Evolutionary conservation across 108 stramenopile genomes (phyloP).

Genomic region (Discostella stelligeroides): DNA sequence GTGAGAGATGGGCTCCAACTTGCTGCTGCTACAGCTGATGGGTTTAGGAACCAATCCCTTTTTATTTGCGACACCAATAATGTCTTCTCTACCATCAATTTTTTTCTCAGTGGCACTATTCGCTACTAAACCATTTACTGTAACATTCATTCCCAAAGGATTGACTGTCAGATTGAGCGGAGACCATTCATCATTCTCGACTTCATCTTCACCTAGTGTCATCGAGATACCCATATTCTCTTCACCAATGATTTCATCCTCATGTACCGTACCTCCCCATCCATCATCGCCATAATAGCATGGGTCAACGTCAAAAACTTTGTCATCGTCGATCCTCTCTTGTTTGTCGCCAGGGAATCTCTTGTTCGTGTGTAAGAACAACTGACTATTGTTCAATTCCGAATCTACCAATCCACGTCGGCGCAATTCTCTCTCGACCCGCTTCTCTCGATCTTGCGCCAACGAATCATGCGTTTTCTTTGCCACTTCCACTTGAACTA

Average conservation of each 20-base stretch:
- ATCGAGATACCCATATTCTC: no score
- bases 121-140: conserved; percentile 12
- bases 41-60: not conserved
- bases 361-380: no score
- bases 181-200: conserved; percentile 35
- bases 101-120: conserved; percentile 5
- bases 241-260: conserved; percentile 37
- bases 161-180: not conserved
- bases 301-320: not conserved
- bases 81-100: not conserved
- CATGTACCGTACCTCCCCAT: conserved; percentile 26
- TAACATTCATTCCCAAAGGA: conserved; percentile 27
- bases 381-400: no score
- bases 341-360: no score
- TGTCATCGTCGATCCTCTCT: conserved; percentile 9
- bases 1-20: conserved; percentile 32
- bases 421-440: conserved; percentile 35
- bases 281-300: conserved; percentile 32
- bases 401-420: conserved; percentile 19
- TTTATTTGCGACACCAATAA: not conserved
- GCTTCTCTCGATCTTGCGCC: conserved; percentile 42
- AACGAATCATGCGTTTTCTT: conserved; percentile 31
- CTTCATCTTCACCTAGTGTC: conserved; percentile 19
- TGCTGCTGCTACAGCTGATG: conserved; percentile 2
- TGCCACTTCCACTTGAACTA: conserved; percentile 37